Percentiles rank a stretch among this genome's conserved stretches.
Evolutionary conservation across 495 filamentous ascomycete species (phyloP).

Genomic region (Aspergillus campestris): DNA sequence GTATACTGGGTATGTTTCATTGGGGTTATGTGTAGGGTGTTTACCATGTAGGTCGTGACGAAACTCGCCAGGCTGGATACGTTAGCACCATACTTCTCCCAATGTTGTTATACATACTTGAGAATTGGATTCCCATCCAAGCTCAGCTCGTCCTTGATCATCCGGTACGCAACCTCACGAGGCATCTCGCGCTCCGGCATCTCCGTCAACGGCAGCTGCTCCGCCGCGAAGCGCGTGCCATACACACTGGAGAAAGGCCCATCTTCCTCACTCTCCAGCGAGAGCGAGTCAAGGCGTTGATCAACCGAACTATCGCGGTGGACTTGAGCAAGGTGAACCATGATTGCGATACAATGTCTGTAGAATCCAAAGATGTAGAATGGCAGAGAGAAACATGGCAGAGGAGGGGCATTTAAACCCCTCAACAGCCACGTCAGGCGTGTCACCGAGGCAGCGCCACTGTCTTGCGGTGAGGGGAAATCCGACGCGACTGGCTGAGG

Average conservation of each 20-base stretch:
- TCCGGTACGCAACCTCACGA: conserved; percentile 79
- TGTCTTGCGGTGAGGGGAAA: background rate
- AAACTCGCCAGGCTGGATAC: conserved; percentile 57
- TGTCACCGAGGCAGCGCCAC: too few species aligned
- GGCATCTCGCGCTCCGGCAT: conserved; percentile 92
- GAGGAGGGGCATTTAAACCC: background rate
- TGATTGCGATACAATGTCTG: conserved; percentile 7
- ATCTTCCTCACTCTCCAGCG: conserved; percentile 37
- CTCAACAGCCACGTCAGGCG: background rate
- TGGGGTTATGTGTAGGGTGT: too few species aligned
- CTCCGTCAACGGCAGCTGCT: conserved; percentile 68
- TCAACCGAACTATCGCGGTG: conserved; percentile 23
- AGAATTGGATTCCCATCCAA: conserved; percentile 85
- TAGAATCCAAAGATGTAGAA: background rate
- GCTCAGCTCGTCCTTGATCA: conserved; percentile 91
- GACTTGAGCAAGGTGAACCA: conserved; percentile 33
- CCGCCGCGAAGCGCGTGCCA: conserved; percentile 68
- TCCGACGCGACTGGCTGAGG: background rate
- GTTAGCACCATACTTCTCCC: conserved; percentile 1
- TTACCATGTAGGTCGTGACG: conserved; percentile 80
- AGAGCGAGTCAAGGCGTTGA: conserved; percentile 24
- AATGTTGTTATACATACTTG: conserved; percentile 46
- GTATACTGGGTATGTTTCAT: too few species aligned
- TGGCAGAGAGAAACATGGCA: background rate
- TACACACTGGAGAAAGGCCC: conserved; percentile 72